Conservation (phyloP, 2,329 filamentous ascomycete species). For the Sclerotinia nivalis region DNA sequence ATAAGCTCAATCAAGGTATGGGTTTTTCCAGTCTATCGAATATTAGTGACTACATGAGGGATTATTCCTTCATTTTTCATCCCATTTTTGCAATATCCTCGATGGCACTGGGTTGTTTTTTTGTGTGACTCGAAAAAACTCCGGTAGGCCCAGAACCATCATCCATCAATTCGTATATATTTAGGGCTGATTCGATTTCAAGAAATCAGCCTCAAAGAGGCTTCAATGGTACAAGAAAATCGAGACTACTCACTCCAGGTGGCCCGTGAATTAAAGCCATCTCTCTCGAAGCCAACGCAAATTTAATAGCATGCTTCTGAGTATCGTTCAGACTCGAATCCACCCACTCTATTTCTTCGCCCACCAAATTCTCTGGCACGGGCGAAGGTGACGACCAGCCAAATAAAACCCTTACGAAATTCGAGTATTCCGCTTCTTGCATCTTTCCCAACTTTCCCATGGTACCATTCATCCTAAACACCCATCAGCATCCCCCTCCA, state of each 20-base stretch:
- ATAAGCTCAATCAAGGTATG: conserved; percentile 96
- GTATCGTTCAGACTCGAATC: conserved; percentile 64
- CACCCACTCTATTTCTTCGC: conserved; percentile 59
- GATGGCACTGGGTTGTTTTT: neutral
- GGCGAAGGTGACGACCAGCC: conserved; percentile 56
- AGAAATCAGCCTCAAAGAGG: neutral
- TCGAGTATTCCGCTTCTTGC: conserved; percentile 57
- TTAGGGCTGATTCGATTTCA: neutral
- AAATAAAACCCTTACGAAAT: conserved; percentile 63
- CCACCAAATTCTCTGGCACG: conserved; percentile 47
- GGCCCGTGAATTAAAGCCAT: conserved; percentile 92
- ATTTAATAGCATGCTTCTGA: conserved; percentile 71
- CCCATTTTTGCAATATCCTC: neutral
- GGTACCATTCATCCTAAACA: conserved; percentile 60
- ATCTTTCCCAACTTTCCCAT: conserved; percentile 63
- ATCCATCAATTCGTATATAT: conserved; percentile 3
- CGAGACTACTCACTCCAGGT: conserved; percentile 62
- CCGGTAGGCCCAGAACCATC: neutral
- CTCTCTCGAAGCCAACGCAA: conserved; percentile 78
- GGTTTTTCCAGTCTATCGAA: conserved; percentile 79
- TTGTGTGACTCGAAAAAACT: neutral
- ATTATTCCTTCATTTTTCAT: too few species aligned
- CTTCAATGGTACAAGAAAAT: neutral
- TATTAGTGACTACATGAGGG: neutral
- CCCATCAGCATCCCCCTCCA: conserved; percentile 17